Evolutionary conservation across 805 yeast genomes (phyloP), one percentile per base, ranked within the genome.

Genomic region (Sugiyamaella smithiae): DNA sequence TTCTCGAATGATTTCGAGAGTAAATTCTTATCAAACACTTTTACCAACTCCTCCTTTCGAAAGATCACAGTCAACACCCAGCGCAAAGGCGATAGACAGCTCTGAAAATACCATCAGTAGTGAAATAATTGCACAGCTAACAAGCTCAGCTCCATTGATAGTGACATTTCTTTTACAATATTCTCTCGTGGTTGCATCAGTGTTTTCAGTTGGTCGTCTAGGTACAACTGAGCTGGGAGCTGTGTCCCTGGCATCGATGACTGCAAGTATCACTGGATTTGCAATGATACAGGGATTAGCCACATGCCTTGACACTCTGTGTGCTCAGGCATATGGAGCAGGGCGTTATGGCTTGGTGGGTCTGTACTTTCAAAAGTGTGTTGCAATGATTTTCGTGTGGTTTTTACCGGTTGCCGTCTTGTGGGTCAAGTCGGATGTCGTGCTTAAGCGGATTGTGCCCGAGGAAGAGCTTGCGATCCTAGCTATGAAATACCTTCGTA

Each of bases 261-360:
- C 93, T 1, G 85, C 88, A 1, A 84, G 84, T 55, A 85, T 87
- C 52, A 83, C 91, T 0, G 75, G 75, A 0, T 80, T 84, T 56
- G 88, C 95, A 0, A 73, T 86, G 28, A 82, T 86, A 58, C 91
- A 85, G 62, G 96, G 95, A 24, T 76, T 87, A 43, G 81, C 93
- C 0, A 85, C 95, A 0, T 84, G 89, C 42, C 71, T 87, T 52
- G 96, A 87, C 61, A 85, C 95, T 0, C 70, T 87, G 31, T 85
- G 93, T 60, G 84, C 95, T 1, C 95, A 87, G 65, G 91, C 95
- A 0, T 87, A 78, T 64, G 95, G 95, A 5, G 85, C 93, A 4
- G 85, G 84, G 19, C 78, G 82, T 49, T 75, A 73, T 52, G 72
- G 76, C 40, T 72, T 82, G 52, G 95, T 87, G 2, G 95, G 95